Evolutionary conservation across 352 stramenopile species (phyloP), one percentile per base, ranked within the genome.

Genomic region (Globisporangium takayamanum): DNA sequence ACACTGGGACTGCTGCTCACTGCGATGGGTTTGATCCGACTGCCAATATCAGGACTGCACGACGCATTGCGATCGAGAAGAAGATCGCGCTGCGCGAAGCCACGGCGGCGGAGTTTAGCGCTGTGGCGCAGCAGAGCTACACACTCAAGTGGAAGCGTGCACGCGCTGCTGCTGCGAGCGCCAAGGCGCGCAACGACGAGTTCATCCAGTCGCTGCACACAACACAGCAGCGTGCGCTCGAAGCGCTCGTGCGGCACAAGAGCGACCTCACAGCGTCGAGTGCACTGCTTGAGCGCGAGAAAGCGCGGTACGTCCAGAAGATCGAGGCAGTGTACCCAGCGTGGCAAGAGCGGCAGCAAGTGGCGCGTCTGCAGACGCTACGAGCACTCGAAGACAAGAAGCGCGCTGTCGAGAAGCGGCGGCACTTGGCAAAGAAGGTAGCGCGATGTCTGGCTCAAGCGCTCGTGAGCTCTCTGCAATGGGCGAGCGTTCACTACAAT

Each of bases 351-450:
- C 69, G 83, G 44, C 63, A 84, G 56, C 79, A 90, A 42, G 42
- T 57, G 2, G 55, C 75, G 14, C 74, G 78, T 0, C 59, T 94
- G 18, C 65, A 84, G 45, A 80, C 70, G 49, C 66, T 94, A 16
- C 67, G 59, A 5, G 69, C 76, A 50, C 68, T 94, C 0, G 83
- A 94, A 58, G 70, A 87, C 53, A 88, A 90, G 63, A 92, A 92
- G 59, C 72, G 71, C 16, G 62, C 65, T 18, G 78, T 92, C 22
- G 80, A 95, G 60, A 76, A 78, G 55, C 69, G 80, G 10, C 72
- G 84, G 51, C 78, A 78, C 30, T 52, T 93, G 6, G 83, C 80
- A 4, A 92, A 84, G 66, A 88, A 92, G 68, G 85, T 92, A 39
- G 33, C 33, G 33, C 5, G 6, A 1, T 39, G 0, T 39, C 33